Base-by-base conservation (phyloP, 352 stramenopile species). In the Saprolegnia diclina region DNA sequence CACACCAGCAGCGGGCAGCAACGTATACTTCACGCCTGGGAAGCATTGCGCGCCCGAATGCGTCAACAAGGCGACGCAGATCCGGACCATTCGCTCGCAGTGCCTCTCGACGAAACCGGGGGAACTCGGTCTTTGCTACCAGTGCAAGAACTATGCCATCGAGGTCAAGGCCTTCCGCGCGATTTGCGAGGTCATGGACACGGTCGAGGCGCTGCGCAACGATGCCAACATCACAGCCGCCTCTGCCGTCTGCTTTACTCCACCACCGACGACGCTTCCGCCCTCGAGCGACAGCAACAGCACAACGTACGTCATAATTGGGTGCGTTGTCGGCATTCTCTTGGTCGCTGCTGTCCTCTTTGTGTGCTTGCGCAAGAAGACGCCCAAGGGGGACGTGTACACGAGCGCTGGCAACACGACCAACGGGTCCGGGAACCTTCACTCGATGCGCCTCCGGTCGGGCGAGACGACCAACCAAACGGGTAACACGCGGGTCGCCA, bases 311-410 rank as follows among this genome's bases (percentile, higher is more conserved):
- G 85, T 90, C 63, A 72, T 78, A 9, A 64, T 83, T 1, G 74
- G 77, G 32, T 74, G 83, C 18, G 72, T 73, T 14, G 79, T 59
- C 4, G 78, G 73, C 38, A 64, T 79, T 0, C 22, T 87, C 11
- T 76, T 87, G 35, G 38, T 89, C 14, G 77, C 72, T 4, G 67
- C 76, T 18, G 65, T 85, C 42, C 74, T 57, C 5, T 83, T 85
- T 45, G 3, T 84, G n/a, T 72, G 76, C 64, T 85, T 81, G 65
- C 75, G 77, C 35, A 56, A 50, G 24, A 63, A 65, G 56, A 57
- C 11, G 18, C 52, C 52, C 13, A 16, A 24, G 13, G 52, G 52
- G 13, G 52, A 59, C 19, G 44, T 73, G 40, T 65, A 70, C 11
- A 59, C 11, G 11, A 59, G 52, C 24, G 46, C n/a, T 9, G 52